Evolutionary conservation across 106 monocot genomes (phyloP).

Genomic region (Triglochin maritima): DNA sequence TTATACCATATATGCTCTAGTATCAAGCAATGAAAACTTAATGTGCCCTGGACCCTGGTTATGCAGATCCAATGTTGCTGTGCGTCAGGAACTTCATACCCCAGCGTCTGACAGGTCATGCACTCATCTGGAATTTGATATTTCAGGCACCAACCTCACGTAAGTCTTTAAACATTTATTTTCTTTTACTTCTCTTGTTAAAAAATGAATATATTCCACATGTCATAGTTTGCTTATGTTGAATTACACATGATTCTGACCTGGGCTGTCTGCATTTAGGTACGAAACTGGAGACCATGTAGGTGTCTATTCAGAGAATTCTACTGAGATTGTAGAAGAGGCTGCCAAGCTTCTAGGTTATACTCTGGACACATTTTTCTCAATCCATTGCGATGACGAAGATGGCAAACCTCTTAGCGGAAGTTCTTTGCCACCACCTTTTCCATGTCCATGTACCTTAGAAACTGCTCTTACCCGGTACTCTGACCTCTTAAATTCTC

Average conservation of each 20-base stretch:
- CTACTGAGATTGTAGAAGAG: conserved; percentile 64
- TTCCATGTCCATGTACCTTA: conserved; percentile 85
- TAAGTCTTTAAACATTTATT: conserved; percentile 7
- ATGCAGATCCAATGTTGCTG: conserved; percentile 19
- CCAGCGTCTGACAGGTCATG: conserved; percentile 23
- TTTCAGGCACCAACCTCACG: conserved; percentile 21
- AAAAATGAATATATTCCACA: too few relatives aligned
- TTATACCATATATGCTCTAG: too few relatives aligned
- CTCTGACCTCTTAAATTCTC: conserved; percentile 87
- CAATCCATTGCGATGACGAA: conserved; percentile 84
- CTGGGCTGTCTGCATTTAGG: conserved; percentile 22
- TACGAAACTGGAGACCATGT: conserved; percentile 98
- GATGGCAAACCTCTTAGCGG: conserved; percentile 67
- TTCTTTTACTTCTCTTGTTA: too few relatives aligned
- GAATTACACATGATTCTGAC: too few relatives aligned
- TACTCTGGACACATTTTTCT: conserved; percentile 66
- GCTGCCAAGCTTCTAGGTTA: conserved; percentile 68
- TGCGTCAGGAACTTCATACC: conserved; percentile 21
- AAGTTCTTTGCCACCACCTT: conserved; percentile 57
- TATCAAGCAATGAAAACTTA: too few relatives aligned
- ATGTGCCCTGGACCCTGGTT: not conserved
- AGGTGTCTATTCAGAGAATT: conserved; percentile 87
- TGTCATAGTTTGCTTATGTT: too few relatives aligned
- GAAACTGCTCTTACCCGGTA: conserved; percentile 78
- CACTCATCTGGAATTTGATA: conserved; percentile 27